Evolutionary conservation across 2,329 filamentous ascomycete species (phyloP).

Genomic region (Hymenoscyphus infarciens): DNA sequence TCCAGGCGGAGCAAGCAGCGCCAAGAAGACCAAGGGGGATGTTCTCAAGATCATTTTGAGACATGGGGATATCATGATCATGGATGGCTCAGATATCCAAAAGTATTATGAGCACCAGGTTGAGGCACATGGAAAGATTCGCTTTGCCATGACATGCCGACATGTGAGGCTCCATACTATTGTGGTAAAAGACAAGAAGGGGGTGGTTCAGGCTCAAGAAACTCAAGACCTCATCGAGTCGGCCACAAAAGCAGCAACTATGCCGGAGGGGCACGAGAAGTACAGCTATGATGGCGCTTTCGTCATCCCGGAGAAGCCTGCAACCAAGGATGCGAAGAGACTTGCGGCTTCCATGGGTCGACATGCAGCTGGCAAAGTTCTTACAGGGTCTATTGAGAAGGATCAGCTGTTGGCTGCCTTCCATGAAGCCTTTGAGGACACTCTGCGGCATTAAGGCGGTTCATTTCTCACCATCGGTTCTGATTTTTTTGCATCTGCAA

Average conservation of each 20-base stretch:
- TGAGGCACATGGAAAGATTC: constrained; percentile 45
- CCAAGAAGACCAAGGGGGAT: constrained; percentile 33
- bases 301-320: neutral
- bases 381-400: too few species aligned
- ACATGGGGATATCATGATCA: constrained; percentile 63
- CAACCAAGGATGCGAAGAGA: too few species aligned
- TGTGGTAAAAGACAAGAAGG: neutral
- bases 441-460: too few species aligned
- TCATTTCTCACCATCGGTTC: too few species aligned
- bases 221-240: constrained; percentile 28
- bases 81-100: constrained; percentile 59
- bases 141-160: constrained; percentile 56
- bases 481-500: too few species aligned
- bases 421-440: too few species aligned
- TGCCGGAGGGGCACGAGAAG: constrained; percentile 35
- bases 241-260: constrained; percentile 33
- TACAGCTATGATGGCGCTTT: constrained; percentile 35
- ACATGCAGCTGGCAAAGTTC: too few species aligned
- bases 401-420: too few species aligned
- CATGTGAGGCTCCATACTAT: constrained; percentile 47
- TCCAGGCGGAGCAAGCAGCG: constrained; percentile 14
- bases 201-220: neutral
- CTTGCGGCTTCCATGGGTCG: too few species aligned
- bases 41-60: constrained; percentile 44
- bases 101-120: constrained; percentile 57